A percentile compares a stretch with the other conserved stretches of the same genome.
Conservation (phyloP, 768 basidiomycete genomes). For the Pleurotus tuber-regium region DNA sequence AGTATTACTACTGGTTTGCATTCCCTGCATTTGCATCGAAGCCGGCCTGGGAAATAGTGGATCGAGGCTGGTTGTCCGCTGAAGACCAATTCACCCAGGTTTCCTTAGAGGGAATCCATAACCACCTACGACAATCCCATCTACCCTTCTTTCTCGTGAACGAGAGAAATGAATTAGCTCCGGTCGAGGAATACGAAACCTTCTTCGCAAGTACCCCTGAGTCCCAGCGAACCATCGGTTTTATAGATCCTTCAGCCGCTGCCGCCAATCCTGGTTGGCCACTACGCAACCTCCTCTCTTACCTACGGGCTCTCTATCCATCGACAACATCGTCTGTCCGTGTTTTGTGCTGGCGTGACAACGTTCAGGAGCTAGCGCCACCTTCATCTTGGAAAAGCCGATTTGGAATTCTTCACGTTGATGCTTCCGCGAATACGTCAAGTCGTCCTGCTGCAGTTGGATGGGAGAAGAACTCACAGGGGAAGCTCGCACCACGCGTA, state of each 20-base stretch:
- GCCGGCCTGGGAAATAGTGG: constrained; percentile 84
- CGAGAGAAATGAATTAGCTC: constrained; percentile 27
- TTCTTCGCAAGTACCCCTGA: too few relatives aligned
- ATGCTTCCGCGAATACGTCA: constrained; percentile 17
- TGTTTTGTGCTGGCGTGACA: constrained; percentile 78
- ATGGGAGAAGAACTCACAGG: constrained; percentile 92
- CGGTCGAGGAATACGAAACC: constrained; percentile 49
- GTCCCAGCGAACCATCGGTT: constrained; percentile 47
- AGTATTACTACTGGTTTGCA: constrained; percentile 97
- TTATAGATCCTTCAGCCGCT: constrained; percentile 84
- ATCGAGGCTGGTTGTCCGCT: constrained; percentile 56
- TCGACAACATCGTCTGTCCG: constrained; percentile 45
- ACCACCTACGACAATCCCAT: constrained; percentile 38
- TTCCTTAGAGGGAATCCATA: constrained; percentile 39
- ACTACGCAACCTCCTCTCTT: constrained; percentile 86
- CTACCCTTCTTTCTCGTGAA: constrained; percentile 64
- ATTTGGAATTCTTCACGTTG: constrained; percentile 48
- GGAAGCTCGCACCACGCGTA: constrained; percentile 82
- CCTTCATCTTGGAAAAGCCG: constrained; percentile 58
- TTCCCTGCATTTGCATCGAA: constrained; percentile 91
- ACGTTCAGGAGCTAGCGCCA: constrained; percentile 38
- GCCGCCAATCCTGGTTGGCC: constrained; percentile 85
- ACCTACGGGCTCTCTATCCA: constrained; percentile 63
- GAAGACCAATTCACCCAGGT: constrained; percentile 39
- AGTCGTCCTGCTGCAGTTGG: constrained; percentile 70